Evolutionary conservation across 305 asterid genomes (phyloP).

Genomic region (Solanum hybrid): DNA sequence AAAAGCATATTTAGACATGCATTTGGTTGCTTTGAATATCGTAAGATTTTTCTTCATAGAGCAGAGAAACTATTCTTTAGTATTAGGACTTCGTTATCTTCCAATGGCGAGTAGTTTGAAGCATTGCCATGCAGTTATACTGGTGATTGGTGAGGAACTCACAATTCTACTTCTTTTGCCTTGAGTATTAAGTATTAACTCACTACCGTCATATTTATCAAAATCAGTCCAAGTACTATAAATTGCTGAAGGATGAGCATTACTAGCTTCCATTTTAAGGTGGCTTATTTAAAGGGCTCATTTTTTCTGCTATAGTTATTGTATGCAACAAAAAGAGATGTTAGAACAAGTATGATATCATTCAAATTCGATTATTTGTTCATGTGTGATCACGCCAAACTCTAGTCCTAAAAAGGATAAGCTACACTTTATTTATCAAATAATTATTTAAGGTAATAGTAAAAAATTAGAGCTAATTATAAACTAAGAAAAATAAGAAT

Average conservation of each 20-base stretch:
- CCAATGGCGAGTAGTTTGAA: neutral
- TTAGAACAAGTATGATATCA: neutral
- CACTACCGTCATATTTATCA: neutral
- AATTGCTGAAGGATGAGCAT: neutral
- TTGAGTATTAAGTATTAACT: neutral
- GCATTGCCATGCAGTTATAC: neutral
- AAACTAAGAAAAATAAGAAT: neutral
- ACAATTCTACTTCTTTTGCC: neutral
- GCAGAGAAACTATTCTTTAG: neutral
- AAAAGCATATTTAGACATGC: neutral
- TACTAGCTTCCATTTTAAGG: neutral
- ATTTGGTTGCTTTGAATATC: neutral
- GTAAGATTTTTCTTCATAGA: neutral
- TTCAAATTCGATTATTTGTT: neutral
- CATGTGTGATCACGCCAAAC: neutral
- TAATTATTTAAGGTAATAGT: neutral
- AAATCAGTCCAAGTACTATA: neutral
- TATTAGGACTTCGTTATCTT: neutral
- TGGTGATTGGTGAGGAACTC: neutral
- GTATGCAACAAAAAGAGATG: neutral
- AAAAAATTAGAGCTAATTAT: no score
- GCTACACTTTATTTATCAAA: neutral
- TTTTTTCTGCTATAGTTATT: neutral
- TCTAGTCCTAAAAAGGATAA: neutral
- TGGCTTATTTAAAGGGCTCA: neutral